These are phyloP conservation scores for Cystobasidium slooffiae DNA, from an alignment of 1,284 basidiomycete species.

Conservation along the genomic window DNA sequence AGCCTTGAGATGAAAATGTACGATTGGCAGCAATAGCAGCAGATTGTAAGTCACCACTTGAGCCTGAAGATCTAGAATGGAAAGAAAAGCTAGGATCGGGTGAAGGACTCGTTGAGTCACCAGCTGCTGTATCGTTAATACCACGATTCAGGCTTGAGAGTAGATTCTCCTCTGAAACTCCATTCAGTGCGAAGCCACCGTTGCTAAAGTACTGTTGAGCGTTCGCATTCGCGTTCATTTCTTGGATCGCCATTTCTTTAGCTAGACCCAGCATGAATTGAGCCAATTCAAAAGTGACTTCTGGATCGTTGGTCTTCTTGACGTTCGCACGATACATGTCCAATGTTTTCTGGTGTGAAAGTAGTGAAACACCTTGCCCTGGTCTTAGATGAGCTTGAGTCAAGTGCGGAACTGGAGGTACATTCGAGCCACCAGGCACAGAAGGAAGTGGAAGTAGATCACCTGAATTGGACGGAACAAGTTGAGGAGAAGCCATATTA, in stretches of 20 bases:
- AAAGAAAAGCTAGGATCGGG: conserved; percentile 60
- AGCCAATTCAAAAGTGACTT: conserved; percentile 96
- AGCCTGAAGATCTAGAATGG: conserved; percentile 31
- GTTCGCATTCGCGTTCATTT: conserved; percentile 2
- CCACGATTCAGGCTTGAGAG: conserved; percentile 11
- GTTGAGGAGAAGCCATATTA: conserved; percentile 24
- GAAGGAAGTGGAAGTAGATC: conserved; percentile 1
- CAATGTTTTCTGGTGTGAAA: conserved; percentile 92
- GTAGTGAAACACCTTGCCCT: conserved; percentile 85
- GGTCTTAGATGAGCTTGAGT: conserved; percentile 93
- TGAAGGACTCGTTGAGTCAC: conserved; percentile 65
- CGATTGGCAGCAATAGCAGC: conserved; percentile 15
- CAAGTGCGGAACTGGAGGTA: conserved; percentile 61
- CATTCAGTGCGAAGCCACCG: neutral
- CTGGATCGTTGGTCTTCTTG: conserved; percentile 97
- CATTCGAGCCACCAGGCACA: neutral
- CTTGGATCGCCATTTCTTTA: conserved; percentile 50
- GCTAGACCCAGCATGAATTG: conserved; percentile 95
- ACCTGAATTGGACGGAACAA: neutral
- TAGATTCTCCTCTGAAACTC: conserved; percentile 33
- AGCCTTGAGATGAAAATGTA: conserved; percentile 5
- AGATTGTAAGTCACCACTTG: conserved; percentile 41
- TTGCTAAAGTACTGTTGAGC: neutral
- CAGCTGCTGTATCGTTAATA: neutral
- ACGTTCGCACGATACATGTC: conserved; percentile 96